Conservation (phyloP, 148 eudicot species). For the Persicaria maculosa region DNA sequence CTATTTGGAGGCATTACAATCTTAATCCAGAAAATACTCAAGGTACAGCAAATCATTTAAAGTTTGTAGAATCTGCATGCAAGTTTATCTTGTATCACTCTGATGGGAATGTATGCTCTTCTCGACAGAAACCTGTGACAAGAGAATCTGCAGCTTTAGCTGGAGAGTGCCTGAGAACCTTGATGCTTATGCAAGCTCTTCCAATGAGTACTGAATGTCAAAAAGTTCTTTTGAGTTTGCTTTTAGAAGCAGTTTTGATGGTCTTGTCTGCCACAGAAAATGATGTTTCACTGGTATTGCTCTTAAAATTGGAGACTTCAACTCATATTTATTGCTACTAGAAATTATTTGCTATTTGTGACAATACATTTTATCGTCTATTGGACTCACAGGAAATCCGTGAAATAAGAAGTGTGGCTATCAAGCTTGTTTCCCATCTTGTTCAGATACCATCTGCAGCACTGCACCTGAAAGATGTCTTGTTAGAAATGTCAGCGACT, state of each 20-base stretch:
- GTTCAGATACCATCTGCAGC: conserved; percentile 78
- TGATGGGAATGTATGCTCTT: conserved; percentile 15
- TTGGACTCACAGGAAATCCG: conserved; percentile 42
- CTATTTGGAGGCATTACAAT: conserved; percentile 42
- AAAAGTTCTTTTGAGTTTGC: conserved; percentile 55
- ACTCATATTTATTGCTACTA: conserved; percentile 1
- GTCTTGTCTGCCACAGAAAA: conserved; percentile 55
- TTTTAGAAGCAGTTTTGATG: conserved; percentile 76
- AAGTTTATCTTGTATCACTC: conserved; percentile 15
- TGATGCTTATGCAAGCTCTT: conserved; percentile 79
- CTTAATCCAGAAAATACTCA: conserved; percentile 37
- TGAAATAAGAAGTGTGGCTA: conserved; percentile 46
- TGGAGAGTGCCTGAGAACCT: conserved; percentile 79
- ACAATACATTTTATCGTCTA: not conserved
- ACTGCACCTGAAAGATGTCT: conserved; percentile 52
- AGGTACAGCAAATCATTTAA: conserved; percentile 35
- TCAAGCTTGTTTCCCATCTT: conserved; percentile 72
- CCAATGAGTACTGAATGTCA: conserved; percentile 57
- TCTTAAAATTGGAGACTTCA: not conserved
- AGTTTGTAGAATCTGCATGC: not conserved
- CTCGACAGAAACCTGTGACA: conserved; percentile 52
- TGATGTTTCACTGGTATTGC: conserved; percentile 44
- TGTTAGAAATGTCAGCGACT: conserved; percentile 62
- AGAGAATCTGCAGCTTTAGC: conserved; percentile 65
- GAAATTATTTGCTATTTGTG: not conserved